phyloP scores from a whole-genome alignment of 2,329 filamentous ascomycete species.

The Ophiocordyceps australis region DNA sequence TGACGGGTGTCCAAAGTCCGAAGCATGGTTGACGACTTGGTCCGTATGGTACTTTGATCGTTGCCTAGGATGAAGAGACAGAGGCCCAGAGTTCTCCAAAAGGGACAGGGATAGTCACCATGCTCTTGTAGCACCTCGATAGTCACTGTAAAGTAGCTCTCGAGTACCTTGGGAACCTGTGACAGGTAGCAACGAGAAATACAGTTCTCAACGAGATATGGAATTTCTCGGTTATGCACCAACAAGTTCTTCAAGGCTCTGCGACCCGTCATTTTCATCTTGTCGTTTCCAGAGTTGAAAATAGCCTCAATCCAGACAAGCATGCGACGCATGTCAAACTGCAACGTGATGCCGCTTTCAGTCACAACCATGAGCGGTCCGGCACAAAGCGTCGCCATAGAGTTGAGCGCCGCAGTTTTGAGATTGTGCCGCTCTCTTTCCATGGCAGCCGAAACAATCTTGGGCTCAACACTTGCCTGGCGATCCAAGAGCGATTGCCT shows the following conservation, averaged over 20 bases:
- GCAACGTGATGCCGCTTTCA: constrained; percentile 69
- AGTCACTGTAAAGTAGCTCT: constrained; percentile 90
- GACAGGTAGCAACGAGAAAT: constrained; percentile 82
- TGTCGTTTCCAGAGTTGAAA: constrained; percentile 80
- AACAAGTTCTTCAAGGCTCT: constrained; percentile 81
- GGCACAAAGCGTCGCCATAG: constrained; percentile 87
- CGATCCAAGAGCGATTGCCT: constrained; percentile 68
- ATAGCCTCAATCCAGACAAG: constrained; percentile 91
- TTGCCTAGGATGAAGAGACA: constrained; percentile 88
- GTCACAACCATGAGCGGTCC: constrained; percentile 74
- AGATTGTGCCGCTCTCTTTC: constrained; percentile 95
- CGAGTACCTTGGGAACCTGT: constrained; percentile 64
- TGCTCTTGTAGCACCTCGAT: constrained; percentile 73
- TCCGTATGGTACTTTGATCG: constrained; percentile 73
- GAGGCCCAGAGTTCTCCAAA: constrained; percentile 80
- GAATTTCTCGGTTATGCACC: constrained; percentile 72
- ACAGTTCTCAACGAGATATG: constrained; percentile 73
- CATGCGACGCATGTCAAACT: constrained; percentile 86
- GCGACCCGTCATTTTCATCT: constrained; percentile 77
- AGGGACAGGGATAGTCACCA: constrained; percentile 64
- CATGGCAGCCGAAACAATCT: constrained; percentile 71
- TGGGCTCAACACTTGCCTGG: constrained; percentile 56
- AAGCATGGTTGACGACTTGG: constrained; percentile 69
- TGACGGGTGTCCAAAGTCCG: constrained; percentile 70
- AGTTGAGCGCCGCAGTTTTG: constrained; percentile 74